Base-by-base conservation (phyloP, 495 filamentous ascomycete species). In the Penicillium diatomitis region DNA sequence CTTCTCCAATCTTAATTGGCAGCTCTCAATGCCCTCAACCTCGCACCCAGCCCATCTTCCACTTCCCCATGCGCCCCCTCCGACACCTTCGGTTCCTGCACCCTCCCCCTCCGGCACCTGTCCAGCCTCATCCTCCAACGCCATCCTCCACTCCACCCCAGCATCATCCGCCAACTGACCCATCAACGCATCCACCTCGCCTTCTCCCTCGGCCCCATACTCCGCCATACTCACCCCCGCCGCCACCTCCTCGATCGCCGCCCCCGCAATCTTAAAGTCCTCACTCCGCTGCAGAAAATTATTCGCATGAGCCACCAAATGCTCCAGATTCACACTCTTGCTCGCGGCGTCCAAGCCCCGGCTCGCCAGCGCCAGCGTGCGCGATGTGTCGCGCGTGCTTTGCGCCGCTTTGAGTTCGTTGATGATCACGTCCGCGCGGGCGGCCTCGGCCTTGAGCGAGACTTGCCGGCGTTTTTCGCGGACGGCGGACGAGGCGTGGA, bases 371-470 rank as follows among this genome's bases (percentile, higher is more conserved):
- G 68, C 69, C 2, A 74, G 61, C 0, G 71, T 74, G 2, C 69
- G 60, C 2, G 71, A 72, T 5, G 71, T 74, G 47, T 74, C 71
- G 9, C 71, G 69, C 6, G 71, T 74, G 49, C 63, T 68, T 38
- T 74, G 71, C 0, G 69, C 71, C 10, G 71, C 70, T 51, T 74
- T 74, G 8, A 74, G 61, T 46, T 74, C 71, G 50, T 74, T 74
- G 61, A 74, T 74, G 9, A 74, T 74, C 0, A 74, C 71, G 38
- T 74, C 71, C 34, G 71, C 69, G 5, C 71, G 67, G 8, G 71
- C 71, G 6, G 71, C 71, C 58, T 74, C 71, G 4, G 67, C 65
- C 55, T 61, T 66, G 9, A 74, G 63, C 4, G 64, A 68, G 5
- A 74, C 69, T 44, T 74, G 71, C 46, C 71, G 65, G 32, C 66